Evolutionary conservation across 2,329 filamentous ascomycete genomes (phyloP).

Genomic region (Colletotrichum godetiae): DNA sequence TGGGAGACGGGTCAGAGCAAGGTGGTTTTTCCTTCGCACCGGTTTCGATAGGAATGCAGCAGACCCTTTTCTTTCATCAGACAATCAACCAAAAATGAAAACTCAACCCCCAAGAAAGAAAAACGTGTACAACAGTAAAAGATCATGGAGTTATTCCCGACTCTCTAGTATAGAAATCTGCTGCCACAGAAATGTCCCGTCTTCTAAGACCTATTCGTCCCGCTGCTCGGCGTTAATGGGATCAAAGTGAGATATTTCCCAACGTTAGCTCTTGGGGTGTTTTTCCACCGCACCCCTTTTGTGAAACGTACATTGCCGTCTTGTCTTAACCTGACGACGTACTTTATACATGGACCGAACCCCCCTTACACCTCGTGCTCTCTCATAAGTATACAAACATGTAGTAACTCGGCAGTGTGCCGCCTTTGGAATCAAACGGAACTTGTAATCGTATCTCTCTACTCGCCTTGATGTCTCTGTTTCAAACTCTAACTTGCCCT

Average conservation of each 20-base stretch:
- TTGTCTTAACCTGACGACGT: background rate
- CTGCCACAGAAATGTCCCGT: background rate
- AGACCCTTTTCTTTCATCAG: background rate
- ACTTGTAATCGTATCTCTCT: background rate
- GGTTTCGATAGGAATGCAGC: slow-evolving; percentile 13
- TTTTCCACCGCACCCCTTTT: too few species aligned
- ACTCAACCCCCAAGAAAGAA: background rate
- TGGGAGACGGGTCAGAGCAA: background rate
- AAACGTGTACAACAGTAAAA: slow-evolving; percentile 25
- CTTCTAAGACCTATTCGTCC: background rate
- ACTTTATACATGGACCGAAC: too few species aligned
- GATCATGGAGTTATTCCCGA: background rate
- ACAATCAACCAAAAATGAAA: background rate
- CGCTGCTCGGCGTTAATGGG: background rate
- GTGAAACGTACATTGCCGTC: background rate
- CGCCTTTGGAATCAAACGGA: background rate
- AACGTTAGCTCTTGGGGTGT: background rate
- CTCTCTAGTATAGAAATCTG: slow-evolving; percentile 22
- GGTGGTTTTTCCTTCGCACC: background rate
- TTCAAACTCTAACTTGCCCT: slow-evolving; percentile 3
- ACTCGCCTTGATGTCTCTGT: background rate
- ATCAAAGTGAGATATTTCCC: background rate
- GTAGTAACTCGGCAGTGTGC: background rate
- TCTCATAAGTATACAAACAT: background rate
- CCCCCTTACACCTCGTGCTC: background rate